Evolutionary conservation across 2,329 filamentous ascomycete genomes (phyloP).

Genomic region (Aureobasidium melanogenum): DNA sequence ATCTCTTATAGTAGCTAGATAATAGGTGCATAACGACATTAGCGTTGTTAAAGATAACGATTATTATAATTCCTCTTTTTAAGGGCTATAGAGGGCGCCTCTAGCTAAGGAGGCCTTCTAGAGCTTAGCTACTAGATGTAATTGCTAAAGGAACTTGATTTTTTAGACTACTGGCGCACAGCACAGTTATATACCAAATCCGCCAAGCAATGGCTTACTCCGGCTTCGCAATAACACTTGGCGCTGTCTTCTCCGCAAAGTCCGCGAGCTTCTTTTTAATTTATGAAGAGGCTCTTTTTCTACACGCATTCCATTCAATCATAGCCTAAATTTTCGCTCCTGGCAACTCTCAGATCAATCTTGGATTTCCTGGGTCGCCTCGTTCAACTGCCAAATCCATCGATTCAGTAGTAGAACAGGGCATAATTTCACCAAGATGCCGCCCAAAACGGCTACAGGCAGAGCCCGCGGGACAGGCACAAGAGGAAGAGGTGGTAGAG

Average conservation of each 20-base stretch:
- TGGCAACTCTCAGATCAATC: neutral
- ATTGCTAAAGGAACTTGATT: no score
- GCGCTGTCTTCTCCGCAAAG: neutral
- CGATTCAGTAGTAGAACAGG: neutral
- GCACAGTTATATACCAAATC: no score
- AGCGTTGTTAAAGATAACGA: no score
- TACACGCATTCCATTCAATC: neutral
- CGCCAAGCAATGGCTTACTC: no score
- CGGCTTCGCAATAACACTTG: no score
- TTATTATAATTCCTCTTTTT: no score
- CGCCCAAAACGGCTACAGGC: slow-evolving; percentile 12
- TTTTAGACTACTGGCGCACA: no score
- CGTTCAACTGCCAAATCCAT: neutral
- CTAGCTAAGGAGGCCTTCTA: no score
- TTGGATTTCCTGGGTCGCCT: neutral
- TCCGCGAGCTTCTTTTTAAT: neutral
- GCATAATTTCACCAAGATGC: slow-evolving; percentile 6
- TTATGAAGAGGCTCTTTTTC: neutral
- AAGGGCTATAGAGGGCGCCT: no score
- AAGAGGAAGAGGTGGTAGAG: slow-evolving; percentile 10
- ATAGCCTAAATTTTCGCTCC: neutral
- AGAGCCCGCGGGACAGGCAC: slow-evolving; percentile 10
- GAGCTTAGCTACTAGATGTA: no score
- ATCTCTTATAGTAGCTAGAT: no score
- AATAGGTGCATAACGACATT: no score